Evolutionary conservation across 2,329 filamentous ascomycete genomes (phyloP).

Genomic region (Bipolaris bicolor): DNA sequence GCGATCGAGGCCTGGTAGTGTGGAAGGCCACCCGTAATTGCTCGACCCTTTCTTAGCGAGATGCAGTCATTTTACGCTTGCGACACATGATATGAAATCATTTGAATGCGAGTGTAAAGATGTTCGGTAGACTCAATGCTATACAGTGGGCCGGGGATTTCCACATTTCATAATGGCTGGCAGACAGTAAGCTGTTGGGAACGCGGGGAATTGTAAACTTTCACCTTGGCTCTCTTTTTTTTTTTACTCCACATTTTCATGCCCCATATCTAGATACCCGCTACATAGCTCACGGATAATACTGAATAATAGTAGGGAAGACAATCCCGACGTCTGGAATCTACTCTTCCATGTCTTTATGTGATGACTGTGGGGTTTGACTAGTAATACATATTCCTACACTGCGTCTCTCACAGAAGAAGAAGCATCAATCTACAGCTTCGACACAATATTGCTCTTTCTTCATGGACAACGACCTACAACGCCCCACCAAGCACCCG

Average conservation of each 20-base stretch:
- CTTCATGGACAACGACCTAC: constrained; percentile 52
- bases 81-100: background rate
- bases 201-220: background rate
- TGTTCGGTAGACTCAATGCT: background rate
- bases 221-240: background rate
- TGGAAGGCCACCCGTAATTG: constrained; percentile 53
- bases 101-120: background rate
- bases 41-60: constrained; percentile 21
- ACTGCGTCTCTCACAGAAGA: background rate
- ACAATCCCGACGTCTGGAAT: background rate
- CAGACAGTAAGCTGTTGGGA: too few relatives aligned
- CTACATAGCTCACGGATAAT: background rate
- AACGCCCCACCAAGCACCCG: constrained; percentile 84
- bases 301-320: background rate
- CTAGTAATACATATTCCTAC: background rate
- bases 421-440: background rate
- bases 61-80: background rate
- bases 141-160: too few relatives aligned
- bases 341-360: background rate
- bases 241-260: background rate
- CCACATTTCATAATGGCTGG: too few relatives aligned
- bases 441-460: background rate
- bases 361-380: background rate
- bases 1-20: constrained; percentile 54
- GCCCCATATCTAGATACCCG: constrained; percentile 10